A percentile compares a stretch with the other conserved stretches of the same genome.
These are phyloP conservation scores for Cryptococcus sp. DNA, from an alignment of 1,284 basidiomycete species.

Conservation along the genomic window DNA sequence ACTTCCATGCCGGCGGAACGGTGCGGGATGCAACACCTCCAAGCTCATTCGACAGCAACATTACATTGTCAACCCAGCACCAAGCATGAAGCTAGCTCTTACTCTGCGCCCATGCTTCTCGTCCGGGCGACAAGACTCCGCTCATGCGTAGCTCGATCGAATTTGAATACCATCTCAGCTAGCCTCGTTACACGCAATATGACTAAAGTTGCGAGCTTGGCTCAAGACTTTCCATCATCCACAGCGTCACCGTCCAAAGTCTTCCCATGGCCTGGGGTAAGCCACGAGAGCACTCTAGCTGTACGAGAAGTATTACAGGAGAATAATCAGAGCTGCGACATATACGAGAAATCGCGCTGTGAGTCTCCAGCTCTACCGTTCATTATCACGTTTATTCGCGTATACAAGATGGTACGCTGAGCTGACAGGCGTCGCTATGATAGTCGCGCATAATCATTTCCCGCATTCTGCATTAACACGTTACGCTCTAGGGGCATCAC, in stretches of 20 bases:
- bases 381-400: not conserved
- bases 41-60: too few relatives aligned
- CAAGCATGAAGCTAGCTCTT: too few relatives aligned
- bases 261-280: slow-evolving; percentile 57
- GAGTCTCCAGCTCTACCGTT: slow-evolving; percentile 3
- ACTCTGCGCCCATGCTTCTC: too few relatives aligned
- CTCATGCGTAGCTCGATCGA: too few relatives aligned
- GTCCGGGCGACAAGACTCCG: too few relatives aligned
- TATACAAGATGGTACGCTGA: not conserved
- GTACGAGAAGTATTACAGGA: slow-evolving; percentile 60
- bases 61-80: too few relatives aligned
- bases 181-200: not conserved
- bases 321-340: slow-evolving; percentile 64
- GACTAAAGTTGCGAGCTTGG: slow-evolving; percentile 1
- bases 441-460: slow-evolving; percentile 64
- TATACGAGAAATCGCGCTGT: slow-evolving; percentile 55
- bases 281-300: slow-evolving; percentile 56
- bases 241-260: slow-evolving; percentile 32
- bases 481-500: slow-evolving; percentile 66
- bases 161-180: too few relatives aligned
- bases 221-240: slow-evolving; percentile 34
- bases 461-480: slow-evolving; percentile 58
- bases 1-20: too few relatives aligned
- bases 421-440: not conserved
- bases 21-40: too few relatives aligned